Evolutionary conservation across 257 asterid species (phyloP), one percentile per base, ranked within the genome.

Genomic region (Craterostigma plantagineum): DNA sequence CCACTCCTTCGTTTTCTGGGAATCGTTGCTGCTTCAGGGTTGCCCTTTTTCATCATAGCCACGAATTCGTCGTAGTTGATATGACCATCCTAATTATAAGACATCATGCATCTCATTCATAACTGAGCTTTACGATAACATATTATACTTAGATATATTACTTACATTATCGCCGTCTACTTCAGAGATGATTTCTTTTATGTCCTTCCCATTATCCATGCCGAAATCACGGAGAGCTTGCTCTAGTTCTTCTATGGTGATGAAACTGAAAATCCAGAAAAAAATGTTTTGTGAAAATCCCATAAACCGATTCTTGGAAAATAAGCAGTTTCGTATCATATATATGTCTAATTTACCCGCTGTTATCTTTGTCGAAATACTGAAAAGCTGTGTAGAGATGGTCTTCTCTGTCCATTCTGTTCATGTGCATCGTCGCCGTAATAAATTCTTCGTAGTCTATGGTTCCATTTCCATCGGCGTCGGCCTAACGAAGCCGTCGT

Each of bases 321-420:
- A 3, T 42, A 8, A 5, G n/a, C n/a, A n/a, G n/a, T n/a, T n/a
- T n/a, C n/a, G n/a, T n/a, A 16, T n/a, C 12, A 17, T 41, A 35
- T n/a, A n/a, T n/a, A 16, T 8, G 17, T 13, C 8, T 18, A 8
- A 45, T 4, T 57, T 71, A 87, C 95, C 97, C 95, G 77, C 97
- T 87, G 11, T 76, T 72, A 56, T 87, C 97, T 59, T 87, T 87
- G 56, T 87, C 97, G 34, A 87, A 87, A 51, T 87, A 82, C 55
- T 87, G 97, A 72, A 87, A 87, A 43, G 97, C 97, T 13, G 92
- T 87, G 71, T 76, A 87, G 7, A 87, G 93, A 70, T 87, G 97
- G 53, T 87, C 97, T 64, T 87, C 97, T 60, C 79, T 72, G 74
- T 82, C 97, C 97, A 87, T 82, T 63, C 77, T 73, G 64, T 87